Conservation (phyloP, 2,329 filamentous ascomycete species). For the Aureobasidium lini region DNA sequence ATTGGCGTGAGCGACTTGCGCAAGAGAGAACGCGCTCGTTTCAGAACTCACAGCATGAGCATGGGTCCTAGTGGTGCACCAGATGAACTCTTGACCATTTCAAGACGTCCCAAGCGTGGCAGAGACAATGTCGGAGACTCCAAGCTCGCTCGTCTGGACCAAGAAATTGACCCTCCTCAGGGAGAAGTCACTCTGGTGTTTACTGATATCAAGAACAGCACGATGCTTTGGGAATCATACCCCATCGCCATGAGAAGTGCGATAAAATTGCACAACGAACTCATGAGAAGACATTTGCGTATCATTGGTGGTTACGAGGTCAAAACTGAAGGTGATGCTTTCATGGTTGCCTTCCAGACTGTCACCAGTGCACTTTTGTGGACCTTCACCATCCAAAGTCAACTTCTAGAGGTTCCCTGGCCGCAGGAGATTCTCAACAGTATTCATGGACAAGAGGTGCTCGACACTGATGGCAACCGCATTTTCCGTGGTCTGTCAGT, state of each 20-base stretch:
- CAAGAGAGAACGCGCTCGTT: constrained; percentile 67
- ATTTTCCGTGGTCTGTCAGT: constrained; percentile 95
- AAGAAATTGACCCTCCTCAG: constrained; percentile 83
- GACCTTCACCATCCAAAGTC: constrained; percentile 90
- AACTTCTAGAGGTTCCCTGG: constrained; percentile 84
- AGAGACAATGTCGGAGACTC: constrained; percentile 66
- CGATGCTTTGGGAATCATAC: constrained; percentile 90
- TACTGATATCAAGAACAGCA: constrained; percentile 98
- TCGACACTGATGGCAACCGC: constrained; percentile 74
- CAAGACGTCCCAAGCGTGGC: constrained; percentile 55
- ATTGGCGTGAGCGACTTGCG: constrained; percentile 87
- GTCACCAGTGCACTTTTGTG: constrained; percentile 90
- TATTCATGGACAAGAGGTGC: constrained; percentile 71
- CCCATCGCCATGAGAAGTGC: constrained; percentile 92
- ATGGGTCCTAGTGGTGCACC: constrained; percentile 69
- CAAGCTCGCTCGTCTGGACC: constrained; percentile 75
- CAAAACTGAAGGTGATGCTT: constrained; percentile 98
- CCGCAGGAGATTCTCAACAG: constrained; percentile 87
- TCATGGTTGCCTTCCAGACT: constrained; percentile 98
- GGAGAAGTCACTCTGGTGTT: constrained; percentile 92
- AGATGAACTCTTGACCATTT: constrained; percentile 60
- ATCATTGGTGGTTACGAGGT: constrained; percentile 96
- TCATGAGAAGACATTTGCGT: constrained; percentile 87
- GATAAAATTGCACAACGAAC: constrained; percentile 94
- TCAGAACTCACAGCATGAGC: constrained; percentile 76